Conservation (phyloP, 2,329 filamentous ascomycete genomes). For the Bipolaris cookei region DNA sequence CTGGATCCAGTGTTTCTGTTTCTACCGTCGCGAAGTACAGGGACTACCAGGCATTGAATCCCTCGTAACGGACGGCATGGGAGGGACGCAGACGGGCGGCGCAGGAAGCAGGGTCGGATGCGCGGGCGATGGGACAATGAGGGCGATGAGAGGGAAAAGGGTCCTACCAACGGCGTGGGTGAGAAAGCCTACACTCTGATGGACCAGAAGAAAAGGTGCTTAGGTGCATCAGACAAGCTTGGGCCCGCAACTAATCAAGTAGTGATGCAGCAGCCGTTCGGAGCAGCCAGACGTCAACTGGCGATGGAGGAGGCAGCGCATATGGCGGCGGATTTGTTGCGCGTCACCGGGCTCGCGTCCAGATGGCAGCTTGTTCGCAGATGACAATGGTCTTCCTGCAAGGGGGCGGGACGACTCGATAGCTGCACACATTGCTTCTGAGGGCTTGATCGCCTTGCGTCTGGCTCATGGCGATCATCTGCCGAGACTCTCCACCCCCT, state of each 20-base stretch:
- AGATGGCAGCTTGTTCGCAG: conserved; percentile 1
- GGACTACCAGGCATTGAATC: conserved; percentile 22
- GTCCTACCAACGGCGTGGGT: conserved; percentile 22
- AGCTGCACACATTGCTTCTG: conserved; percentile 21
- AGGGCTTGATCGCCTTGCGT: conserved; percentile 19
- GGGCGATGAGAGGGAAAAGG: conserved; percentile 18
- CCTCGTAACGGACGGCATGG: conserved; percentile 31
- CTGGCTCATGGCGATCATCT: conserved; percentile 18
- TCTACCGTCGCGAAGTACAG: conserved; percentile 24
- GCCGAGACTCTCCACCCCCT: conserved; percentile 16
- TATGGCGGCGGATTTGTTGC: conserved; percentile 3
- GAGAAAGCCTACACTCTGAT: conserved; percentile 9
- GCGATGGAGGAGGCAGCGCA: neutral
- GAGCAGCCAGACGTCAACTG: conserved; percentile 3
- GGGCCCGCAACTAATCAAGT: conserved; percentile 32
- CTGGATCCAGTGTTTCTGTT: conserved; percentile 2
- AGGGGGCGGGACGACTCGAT: conserved; percentile 12
- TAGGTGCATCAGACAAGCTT: conserved; percentile 30
- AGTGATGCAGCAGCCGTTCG: conserved; percentile 28
- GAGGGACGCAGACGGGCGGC: conserved; percentile 23
- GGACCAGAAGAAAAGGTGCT: conserved; percentile 34
- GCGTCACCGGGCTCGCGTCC: conserved; percentile 6
- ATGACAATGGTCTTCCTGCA: conserved; percentile 1
- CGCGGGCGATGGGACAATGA: conserved; percentile 21
- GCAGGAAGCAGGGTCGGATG: conserved; percentile 13